phyloP scores from a whole-genome alignment of 2,329 filamentous ascomycete species.

The Rhinocladiella similis region DNA sequence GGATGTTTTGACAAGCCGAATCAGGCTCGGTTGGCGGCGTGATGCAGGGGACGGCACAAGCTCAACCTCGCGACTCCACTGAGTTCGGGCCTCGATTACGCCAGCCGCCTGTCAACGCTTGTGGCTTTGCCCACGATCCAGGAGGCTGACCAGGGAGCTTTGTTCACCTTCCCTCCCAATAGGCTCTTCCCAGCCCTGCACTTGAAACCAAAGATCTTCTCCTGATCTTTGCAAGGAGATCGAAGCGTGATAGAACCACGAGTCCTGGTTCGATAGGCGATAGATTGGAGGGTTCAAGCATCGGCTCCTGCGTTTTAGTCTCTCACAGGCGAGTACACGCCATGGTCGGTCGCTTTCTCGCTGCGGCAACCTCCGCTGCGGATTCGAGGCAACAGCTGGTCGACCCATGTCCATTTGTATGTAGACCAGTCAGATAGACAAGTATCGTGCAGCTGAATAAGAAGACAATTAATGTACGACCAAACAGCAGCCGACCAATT shows the following conservation, averaged over 20 bases:
- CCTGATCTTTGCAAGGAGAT: slow-evolving; percentile 7
- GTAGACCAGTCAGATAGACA: no score
- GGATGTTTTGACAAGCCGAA: slow-evolving; percentile 13
- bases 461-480: no score
- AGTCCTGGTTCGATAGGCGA: slow-evolving; percentile 7
- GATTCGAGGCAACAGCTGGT: neutral
- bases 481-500: neutral
- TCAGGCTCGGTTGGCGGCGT: slow-evolving; percentile 15
- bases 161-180: slow-evolving; percentile 3
- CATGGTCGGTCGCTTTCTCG: neutral
- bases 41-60: slow-evolving; percentile 7
- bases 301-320: neutral
- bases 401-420: no score
- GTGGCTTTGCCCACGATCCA: slow-evolving; percentile 2
- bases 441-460: no score
- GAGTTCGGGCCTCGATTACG: neutral
- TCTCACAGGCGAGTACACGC: neutral
- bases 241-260: neutral
- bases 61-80: neutral
- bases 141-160: slow-evolving; percentile 14
- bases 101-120: neutral
- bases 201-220: neutral
- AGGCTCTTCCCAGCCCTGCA: slow-evolving; percentile 6
- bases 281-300: slow-evolving; percentile 16
- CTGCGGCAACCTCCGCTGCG: slow-evolving; percentile 4